Percentiles rank a stretch among this genome's conserved stretches.
These are phyloP conservation scores for Colletotrichum endophyticum DNA, from an alignment of 2,329 filamentous ascomycete species.

Conservation along the genomic window DNA sequence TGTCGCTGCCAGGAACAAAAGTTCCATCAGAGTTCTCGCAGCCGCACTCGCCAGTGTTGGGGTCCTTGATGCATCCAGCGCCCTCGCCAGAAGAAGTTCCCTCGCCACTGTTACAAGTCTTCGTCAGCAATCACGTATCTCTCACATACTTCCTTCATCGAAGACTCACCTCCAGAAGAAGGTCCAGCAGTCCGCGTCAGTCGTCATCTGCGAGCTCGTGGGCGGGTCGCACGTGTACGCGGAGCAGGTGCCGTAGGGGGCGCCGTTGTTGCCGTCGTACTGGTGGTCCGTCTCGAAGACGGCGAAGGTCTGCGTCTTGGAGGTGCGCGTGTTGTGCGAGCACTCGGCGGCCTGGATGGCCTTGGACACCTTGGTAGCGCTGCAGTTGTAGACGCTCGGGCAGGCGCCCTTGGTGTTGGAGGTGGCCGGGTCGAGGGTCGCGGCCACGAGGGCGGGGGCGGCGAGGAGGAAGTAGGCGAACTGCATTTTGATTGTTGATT, in stretches of 20 bases:
- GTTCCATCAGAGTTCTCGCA: slow-evolving; percentile 19
- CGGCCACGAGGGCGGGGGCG: slow-evolving; percentile 8
- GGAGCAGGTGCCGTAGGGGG: slow-evolving; percentile 17
- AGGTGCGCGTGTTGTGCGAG: slow-evolving; percentile 17
- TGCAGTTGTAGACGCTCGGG: slow-evolving; percentile 9
- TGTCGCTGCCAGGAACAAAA: slow-evolving; percentile 2
- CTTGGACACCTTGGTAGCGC: slow-evolving; percentile 15
- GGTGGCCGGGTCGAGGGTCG: slow-evolving; percentile 14
- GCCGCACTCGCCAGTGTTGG: slow-evolving; percentile 12
- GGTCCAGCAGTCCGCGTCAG: slow-evolving; percentile 14
- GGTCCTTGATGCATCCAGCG: slow-evolving; percentile 14
- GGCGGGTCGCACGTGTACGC: slow-evolving; percentile 11
- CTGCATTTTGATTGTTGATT: background rate
- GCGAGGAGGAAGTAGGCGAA: slow-evolving; percentile 1
- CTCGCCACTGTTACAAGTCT: background rate
- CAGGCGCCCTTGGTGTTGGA: slow-evolving; percentile 19
- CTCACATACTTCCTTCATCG: too few species aligned
- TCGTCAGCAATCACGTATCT: background rate
- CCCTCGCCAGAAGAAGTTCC: background rate
- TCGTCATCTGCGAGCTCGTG: background rate
- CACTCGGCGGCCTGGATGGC: slow-evolving; percentile 21
- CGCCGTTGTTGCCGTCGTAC: slow-evolving; percentile 7
- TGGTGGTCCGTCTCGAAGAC: slow-evolving; percentile 19
- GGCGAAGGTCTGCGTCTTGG: slow-evolving; percentile 15
- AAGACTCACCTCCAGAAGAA: slow-evolving; percentile 18